A percentile compares a stretch with the other conserved stretches of the same genome.
Conservation (phyloP, 1,139 yeast species). For the Kazachstania sp. region DNA sequence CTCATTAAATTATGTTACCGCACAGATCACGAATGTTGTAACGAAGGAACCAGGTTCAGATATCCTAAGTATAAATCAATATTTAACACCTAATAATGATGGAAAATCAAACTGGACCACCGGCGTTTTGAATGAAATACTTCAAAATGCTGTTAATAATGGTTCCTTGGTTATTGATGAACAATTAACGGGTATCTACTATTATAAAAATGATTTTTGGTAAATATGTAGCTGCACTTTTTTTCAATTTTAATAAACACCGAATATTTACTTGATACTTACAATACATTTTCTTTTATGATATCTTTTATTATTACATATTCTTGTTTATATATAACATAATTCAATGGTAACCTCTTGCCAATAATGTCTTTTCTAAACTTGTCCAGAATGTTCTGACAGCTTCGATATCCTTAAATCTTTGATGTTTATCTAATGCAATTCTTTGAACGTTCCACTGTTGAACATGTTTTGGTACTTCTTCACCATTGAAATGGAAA, state of each 20-base stretch:
- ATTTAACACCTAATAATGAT: constrained; percentile 12
- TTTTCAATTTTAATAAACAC: too few relatives aligned
- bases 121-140: constrained; percentile 59
- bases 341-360: constrained; percentile 34
- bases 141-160: constrained; percentile 48
- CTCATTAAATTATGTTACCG: constrained; percentile 36
- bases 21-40: constrained; percentile 28
- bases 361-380: constrained; percentile 51
- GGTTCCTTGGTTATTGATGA: constrained; percentile 63
- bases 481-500: constrained; percentile 69
- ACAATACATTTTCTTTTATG: neutral
- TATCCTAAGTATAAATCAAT: constrained; percentile 23
- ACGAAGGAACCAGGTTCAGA: constrained; percentile 26
- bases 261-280: neutral
- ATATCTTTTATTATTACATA: neutral
- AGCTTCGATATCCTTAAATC: constrained; percentile 85
- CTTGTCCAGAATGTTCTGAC: constrained; percentile 78
- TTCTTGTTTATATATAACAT: neutral
- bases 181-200: constrained; percentile 28
- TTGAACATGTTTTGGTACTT: constrained; percentile 61
- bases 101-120: constrained; percentile 51
- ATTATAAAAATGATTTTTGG: constrained; percentile 18
- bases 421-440: constrained; percentile 67
- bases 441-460: constrained; percentile 86
- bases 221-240: neutral